phyloP scores from a whole-genome alignment of 306 rosid species.

The Quercus wislizeni region DNA sequence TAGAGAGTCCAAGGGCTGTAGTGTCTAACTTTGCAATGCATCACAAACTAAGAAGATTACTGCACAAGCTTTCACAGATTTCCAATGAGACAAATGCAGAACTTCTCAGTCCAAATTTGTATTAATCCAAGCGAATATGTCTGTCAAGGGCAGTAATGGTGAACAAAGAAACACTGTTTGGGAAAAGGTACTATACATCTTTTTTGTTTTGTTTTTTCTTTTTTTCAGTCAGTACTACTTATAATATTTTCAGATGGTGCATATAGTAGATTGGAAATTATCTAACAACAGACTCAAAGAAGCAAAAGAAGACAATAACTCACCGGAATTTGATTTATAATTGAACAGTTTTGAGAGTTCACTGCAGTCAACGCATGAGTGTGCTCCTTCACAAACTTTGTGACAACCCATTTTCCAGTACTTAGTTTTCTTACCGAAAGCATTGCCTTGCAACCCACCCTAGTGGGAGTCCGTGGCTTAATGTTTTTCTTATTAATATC shows the following conservation, averaged over 20 bases:
- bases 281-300: not conserved
- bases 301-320: not conserved
- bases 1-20: not conserved
- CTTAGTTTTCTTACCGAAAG: conserved; percentile 22
- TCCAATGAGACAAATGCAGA: not conserved
- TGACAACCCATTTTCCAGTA: conserved; percentile 32
- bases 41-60: not conserved
- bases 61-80: not conserved
- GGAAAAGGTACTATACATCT: too few relatives aligned
- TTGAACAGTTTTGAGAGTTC: not conserved
- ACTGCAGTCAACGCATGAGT: conserved; percentile 25
- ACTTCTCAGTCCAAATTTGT: too few relatives aligned
- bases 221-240: not conserved
- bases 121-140: too few relatives aligned
- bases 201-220: not conserved
- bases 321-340: conserved; percentile 20
- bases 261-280: not conserved
- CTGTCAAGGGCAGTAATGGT: too few relatives aligned
- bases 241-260: not conserved
- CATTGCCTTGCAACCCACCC: conserved; percentile 44
- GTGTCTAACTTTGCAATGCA: not conserved
- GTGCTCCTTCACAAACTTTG: conserved; percentile 36
- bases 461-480: conserved; percentile 24
- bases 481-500: conserved; percentile 21
- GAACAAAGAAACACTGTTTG: too few relatives aligned